A percentile compares a stretch with the other conserved stretches of the same genome.
These are phyloP conservation scores for Pythium insidiosum DNA, from an alignment of 352 stramenopile genomes.

Conservation along the genomic window DNA sequence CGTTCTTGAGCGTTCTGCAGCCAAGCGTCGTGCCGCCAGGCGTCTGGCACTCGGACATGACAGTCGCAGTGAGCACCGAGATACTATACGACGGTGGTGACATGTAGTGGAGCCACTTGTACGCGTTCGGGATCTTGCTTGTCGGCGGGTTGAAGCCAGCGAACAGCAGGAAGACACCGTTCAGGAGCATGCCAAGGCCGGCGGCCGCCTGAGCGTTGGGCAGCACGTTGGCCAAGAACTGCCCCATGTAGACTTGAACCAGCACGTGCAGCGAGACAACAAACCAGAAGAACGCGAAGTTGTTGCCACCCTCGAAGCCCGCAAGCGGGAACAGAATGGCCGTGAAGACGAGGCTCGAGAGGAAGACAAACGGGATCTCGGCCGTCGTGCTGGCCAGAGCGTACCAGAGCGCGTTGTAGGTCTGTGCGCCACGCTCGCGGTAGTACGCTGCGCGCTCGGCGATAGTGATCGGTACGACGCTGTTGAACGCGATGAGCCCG, in stretches of 20 bases:
- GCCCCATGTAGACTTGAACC: conserved; percentile 39
- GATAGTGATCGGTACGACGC: conserved; percentile 50
- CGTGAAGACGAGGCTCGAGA: conserved; percentile 36
- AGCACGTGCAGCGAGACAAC: conserved; percentile 33
- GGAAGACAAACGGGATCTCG: conserved; percentile 70
- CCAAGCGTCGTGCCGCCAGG: conserved; percentile 10
- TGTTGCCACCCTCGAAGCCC: conserved; percentile 29
- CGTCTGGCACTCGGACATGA: conserved; percentile 28
- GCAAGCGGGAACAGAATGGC: conserved; percentile 49
- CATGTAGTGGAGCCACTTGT: conserved; percentile 53
- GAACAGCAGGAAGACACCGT: conserved; percentile 45
- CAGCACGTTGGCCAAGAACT: conserved; percentile 34
- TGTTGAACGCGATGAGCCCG: conserved; percentile 56
- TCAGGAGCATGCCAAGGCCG: conserved; percentile 29
- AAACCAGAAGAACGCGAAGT: conserved; percentile 52
- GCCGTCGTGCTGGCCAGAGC: conserved; percentile 51
- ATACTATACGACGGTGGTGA: conserved; percentile 37
- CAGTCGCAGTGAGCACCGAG: conserved; percentile 23
- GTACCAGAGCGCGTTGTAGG: conserved; percentile 63
- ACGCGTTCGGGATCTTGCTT: conserved; percentile 31
- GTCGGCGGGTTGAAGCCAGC: conserved; percentile 46
- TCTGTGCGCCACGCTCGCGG: conserved; percentile 37
- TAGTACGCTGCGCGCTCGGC: conserved; percentile 68
- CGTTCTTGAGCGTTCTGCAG: conserved; percentile 19
- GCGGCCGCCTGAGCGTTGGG: conserved; percentile 29